Percentiles rank a stretch among this genome's conserved stretches.
These are phyloP conservation scores for Takashimella koratensis DNA, from an alignment of 1,284 basidiomycete genomes.

Conservation along the genomic window DNA sequence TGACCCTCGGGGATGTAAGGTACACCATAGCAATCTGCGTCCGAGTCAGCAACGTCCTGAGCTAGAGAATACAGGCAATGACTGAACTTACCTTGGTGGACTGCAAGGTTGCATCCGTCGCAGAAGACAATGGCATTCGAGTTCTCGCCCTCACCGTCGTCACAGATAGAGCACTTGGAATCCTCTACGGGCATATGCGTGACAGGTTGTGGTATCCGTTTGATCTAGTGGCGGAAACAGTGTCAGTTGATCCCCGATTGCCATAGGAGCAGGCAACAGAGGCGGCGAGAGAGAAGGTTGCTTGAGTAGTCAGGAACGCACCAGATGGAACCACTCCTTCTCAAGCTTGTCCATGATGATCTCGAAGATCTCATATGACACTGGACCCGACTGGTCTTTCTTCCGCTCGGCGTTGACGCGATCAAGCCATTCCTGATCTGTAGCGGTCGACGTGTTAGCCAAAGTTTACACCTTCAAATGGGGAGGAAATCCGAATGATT, in stretches of 20 bases:
- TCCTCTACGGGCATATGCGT: constrained; percentile 79
- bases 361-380: constrained; percentile 86
- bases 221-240: constrained; percentile 60
- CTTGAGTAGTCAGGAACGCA: constrained; percentile 45
- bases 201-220: constrained; percentile 80
- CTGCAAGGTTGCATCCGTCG: constrained; percentile 97
- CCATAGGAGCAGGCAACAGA: too few species aligned
- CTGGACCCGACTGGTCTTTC: constrained; percentile 68
- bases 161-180: constrained; percentile 93
- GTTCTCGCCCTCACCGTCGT: constrained; percentile 97
- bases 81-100: constrained; percentile 79
- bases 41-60: constrained; percentile 7
- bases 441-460: not conserved
- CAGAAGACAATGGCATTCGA: constrained; percentile 99
- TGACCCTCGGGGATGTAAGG: constrained; percentile 99
- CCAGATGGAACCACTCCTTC: constrained; percentile 98
- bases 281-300: not conserved
- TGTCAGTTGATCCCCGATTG: too few species aligned
- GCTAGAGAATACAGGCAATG: not conserved
- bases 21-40: constrained; percentile 96
- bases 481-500: not conserved
- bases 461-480: not conserved
- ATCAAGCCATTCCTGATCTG: constrained; percentile 95
- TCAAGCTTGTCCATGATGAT: constrained; percentile 96
- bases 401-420: constrained; percentile 75